Conservation (phyloP, 2,329 filamentous ascomycete genomes). For the Hypoxylon sp. region DNA sequence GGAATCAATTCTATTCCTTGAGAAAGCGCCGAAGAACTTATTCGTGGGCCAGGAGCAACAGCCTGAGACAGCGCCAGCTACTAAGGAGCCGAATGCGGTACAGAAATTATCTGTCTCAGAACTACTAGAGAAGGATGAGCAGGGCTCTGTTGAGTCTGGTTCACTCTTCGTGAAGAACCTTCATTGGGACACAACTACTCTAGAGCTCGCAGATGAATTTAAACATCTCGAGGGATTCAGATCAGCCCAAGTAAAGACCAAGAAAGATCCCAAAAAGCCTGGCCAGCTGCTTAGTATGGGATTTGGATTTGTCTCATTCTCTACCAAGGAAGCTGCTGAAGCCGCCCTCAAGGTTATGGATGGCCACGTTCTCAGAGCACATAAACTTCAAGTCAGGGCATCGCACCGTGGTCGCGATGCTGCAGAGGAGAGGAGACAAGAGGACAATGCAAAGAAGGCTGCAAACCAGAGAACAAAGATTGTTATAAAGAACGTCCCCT, state of each 20-base stretch:
- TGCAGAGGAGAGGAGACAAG: slow-evolving; percentile 82
- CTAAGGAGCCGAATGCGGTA: slow-evolving; percentile 50
- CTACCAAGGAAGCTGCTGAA: slow-evolving; percentile 77
- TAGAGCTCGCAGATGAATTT: slow-evolving; percentile 79
- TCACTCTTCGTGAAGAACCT: slow-evolving; percentile 94
- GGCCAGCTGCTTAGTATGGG: slow-evolving; percentile 94
- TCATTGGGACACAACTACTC: slow-evolving; percentile 87
- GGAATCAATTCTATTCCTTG: slow-evolving; percentile 89
- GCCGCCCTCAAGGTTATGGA: slow-evolving; percentile 87
- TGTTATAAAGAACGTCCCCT: slow-evolving; percentile 97
- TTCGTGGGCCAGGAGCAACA: slow-evolving; percentile 59
- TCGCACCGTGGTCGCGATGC: slow-evolving; percentile 90
- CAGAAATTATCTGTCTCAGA: slow-evolving; percentile 75
- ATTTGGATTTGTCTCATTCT: slow-evolving; percentile 94
- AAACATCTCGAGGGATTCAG: slow-evolving; percentile 85
- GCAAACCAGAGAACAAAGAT: slow-evolving; percentile 86
- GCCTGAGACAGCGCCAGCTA: slow-evolving; percentile 35
- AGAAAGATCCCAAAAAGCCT: slow-evolving; percentile 88
- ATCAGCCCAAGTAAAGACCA: slow-evolving; percentile 90
- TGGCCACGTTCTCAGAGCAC: slow-evolving; percentile 84
- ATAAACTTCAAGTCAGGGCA: slow-evolving; percentile 83
- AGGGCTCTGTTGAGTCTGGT: slow-evolving; percentile 69
- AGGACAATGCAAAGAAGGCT: slow-evolving; percentile 83
- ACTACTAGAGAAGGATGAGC: slow-evolving; percentile 63
- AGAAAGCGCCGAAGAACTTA: slow-evolving; percentile 88